phyloP scores from a whole-genome alignment of 1,284 basidiomycete species.

The Taiwanofungus camphoratus region DNA sequence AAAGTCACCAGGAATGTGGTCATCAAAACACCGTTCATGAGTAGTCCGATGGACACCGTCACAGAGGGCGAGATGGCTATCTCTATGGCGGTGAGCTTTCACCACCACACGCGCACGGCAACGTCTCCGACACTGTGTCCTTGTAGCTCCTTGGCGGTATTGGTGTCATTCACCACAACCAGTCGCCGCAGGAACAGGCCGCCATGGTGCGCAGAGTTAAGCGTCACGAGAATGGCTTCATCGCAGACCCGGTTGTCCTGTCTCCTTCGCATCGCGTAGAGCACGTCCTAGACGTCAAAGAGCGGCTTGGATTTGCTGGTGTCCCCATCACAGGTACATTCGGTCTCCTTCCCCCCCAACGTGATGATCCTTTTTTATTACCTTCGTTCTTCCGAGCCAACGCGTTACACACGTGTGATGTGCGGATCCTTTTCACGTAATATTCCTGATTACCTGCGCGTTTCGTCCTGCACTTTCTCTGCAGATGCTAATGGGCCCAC shows the following conservation, averaged over 20 bases:
- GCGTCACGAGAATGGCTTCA: constrained; percentile 98
- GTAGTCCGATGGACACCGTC: constrained; percentile 99
- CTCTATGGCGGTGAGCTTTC: constrained; percentile 72
- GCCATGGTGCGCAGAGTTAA: constrained; percentile 98
- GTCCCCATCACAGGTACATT: constrained; percentile 93
- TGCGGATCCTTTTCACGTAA: constrained; percentile 71
- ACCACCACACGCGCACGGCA: constrained; percentile 12
- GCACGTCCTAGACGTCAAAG: constrained; percentile 93
- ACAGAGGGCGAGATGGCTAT: constrained; percentile 98
- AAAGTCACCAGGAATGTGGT: constrained; percentile 88
- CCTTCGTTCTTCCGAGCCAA: constrained; percentile 88
- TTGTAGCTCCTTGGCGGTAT: constrained; percentile 87
- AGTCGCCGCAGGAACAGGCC: constrained; percentile 83
- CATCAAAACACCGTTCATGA: constrained; percentile 95
- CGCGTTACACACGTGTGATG: constrained; percentile 57
- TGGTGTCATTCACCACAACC: constrained; percentile 99
- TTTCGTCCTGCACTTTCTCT: not conserved
- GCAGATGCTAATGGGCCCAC: constrained; percentile 7
- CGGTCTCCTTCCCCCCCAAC: not conserved
- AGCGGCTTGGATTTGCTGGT: constrained; percentile 89
- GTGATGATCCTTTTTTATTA: constrained; percentile 54
- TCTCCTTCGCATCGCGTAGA: constrained; percentile 77
- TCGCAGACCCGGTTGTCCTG: constrained; percentile 89
- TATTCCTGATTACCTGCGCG: constrained; percentile 22
- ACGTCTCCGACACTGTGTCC: constrained; percentile 19